Evolutionary conservation across 2,329 filamentous ascomycete species (phyloP).

Genomic region (Arachnopeziza araneosa): DNA sequence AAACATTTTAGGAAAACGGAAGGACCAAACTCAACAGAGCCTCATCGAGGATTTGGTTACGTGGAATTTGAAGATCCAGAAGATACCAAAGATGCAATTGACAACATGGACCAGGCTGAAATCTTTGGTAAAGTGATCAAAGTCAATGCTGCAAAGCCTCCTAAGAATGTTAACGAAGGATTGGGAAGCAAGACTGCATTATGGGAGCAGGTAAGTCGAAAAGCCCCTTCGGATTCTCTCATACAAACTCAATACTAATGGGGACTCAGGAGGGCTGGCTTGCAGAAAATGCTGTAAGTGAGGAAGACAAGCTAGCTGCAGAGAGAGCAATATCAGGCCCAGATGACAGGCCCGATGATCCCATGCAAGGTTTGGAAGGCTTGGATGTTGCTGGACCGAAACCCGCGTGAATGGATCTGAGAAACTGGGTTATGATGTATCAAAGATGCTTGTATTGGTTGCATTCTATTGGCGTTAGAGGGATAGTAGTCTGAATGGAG

Average conservation of each 20-base stretch:
- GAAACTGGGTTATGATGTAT: neutral
- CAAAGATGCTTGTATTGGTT: neutral
- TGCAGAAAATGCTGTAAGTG: conserved; percentile 77
- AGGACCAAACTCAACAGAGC: conserved; percentile 67
- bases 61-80: conserved; percentile 84
- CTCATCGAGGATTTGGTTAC: conserved; percentile 91
- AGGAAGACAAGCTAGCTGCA: conserved; percentile 64
- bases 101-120: conserved; percentile 98
- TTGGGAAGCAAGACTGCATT: conserved; percentile 89
- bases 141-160: conserved; percentile 84
- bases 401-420: conserved; percentile 48
- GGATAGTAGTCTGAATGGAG: conserved; percentile 8
- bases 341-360: conserved; percentile 62
- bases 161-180: conserved; percentile 82
- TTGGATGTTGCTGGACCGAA: conserved; percentile 92
- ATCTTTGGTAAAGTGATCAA: conserved; percentile 89
- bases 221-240: neutral
- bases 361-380: conserved; percentile 93
- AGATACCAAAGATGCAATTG: conserved; percentile 90
- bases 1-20: conserved; percentile 60
- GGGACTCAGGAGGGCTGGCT: conserved; percentile 81
- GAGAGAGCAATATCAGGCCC: conserved; percentile 47
- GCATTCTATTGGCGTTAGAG: conserved; percentile 17
- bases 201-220: conserved; percentile 80
- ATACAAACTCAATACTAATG: neutral